These are phyloP conservation scores for Globisporangium nodosum DNA, from an alignment of 352 stramenopile genomes.

Conservation along the genomic window DNA sequence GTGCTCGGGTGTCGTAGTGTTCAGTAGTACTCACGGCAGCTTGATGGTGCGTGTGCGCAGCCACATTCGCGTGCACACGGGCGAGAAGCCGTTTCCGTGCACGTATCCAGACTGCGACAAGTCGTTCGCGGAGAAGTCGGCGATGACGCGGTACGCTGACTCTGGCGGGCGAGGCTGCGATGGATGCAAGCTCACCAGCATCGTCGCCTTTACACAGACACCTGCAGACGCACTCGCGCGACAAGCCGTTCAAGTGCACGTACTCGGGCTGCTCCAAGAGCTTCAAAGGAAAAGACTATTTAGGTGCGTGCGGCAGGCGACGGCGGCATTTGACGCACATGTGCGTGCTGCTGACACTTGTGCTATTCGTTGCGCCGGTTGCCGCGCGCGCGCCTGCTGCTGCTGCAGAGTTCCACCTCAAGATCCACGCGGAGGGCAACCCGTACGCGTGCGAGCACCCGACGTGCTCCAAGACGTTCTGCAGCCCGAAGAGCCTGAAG, in stretches of 20 bases:
- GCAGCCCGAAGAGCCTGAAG: conserved; percentile 79
- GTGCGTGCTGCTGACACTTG: not conserved
- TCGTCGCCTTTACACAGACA: conserved; percentile 27
- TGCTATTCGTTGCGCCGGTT: not conserved
- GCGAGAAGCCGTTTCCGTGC: conserved; percentile 85
- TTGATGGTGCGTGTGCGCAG: conserved; percentile 18
- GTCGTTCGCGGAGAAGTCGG: conserved; percentile 85
- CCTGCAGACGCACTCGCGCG: conserved; percentile 75
- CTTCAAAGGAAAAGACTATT: conserved; percentile 85
- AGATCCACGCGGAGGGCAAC: conserved; percentile 77
- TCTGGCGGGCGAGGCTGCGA: not conserved
- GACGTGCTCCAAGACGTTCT: conserved; percentile 82
- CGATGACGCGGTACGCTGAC: conserved; percentile 60
- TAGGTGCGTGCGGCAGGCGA: conserved; percentile 19
- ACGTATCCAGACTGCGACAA: conserved; percentile 82
- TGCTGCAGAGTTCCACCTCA: conserved; percentile 66
- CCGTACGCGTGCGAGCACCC: conserved; percentile 76
- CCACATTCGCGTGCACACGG: conserved; percentile 84
- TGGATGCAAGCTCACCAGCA: not conserved
- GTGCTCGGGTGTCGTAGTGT: not conserved
- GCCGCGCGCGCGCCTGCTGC: not conserved
- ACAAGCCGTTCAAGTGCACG: conserved; percentile 85
- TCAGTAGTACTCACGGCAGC: not conserved
- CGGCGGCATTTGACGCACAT: too few species aligned
- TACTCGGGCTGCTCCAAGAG: conserved; percentile 83